Base-by-base conservation (phyloP, 345 rosid species). In the Rhodomyrtus tomentosa region DNA sequence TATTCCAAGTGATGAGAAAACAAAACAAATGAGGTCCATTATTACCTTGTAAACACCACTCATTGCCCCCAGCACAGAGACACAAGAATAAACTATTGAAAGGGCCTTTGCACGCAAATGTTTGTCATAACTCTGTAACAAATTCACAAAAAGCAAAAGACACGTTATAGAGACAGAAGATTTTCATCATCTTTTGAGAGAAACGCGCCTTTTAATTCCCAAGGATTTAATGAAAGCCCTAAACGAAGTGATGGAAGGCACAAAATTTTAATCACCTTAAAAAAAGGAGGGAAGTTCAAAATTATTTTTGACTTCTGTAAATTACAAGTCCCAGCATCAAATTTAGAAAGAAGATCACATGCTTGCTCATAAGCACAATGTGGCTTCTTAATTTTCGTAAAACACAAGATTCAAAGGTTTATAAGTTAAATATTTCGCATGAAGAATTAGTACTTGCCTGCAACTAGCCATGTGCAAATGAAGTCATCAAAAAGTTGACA, bases 11-110 rank as follows among this genome's bases (percentile, higher is more conserved):
- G 27, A 86, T 81, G 10, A 82, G 80, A 22, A 85, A 81, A 36
- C 49, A 22, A 85, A 81, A 36, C 49, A 56, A 45, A 56, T 40
- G 83, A 68, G 13, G 76, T 68, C 45, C 45, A 53, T 55, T 76
- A 79, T 72, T 91, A 96, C 99, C 98, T 92, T 91, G 79, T 90
- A 94, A 82, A 94, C 93, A 90, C 95, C 98, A 89, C 95, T 93
- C 96, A 96, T 92, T 74, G 89, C 87, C 84, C 97, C 99, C 84
- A 96, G 92, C 87, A 96, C 86, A 38, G 95, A 93, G 83, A 89
- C 87, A 88, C 98, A 95, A 58, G 96, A 91, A 90, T 96, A 93
- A 90, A 95, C 90, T 59, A 95, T 93, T 81, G 98, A 91, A 85
- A 95, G 92, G 87, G 99, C 96, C 89, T 95, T 95, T 24, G 93